phyloP scores from a whole-genome alignment of 441 rosid species.

The Erodium moschatum region DNA sequence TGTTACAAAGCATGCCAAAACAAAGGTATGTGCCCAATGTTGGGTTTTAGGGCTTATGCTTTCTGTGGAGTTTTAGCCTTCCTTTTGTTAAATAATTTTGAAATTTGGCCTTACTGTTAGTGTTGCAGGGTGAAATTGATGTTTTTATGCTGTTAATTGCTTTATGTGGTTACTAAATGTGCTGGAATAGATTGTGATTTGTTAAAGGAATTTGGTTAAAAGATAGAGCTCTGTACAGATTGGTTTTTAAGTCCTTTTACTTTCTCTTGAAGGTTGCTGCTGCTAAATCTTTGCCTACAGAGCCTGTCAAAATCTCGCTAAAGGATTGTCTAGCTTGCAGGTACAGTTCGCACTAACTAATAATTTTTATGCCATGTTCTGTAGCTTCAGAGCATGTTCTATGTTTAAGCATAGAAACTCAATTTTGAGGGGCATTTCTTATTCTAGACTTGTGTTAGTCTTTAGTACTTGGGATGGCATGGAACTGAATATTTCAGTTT shows the following conservation, averaged over 20 bases:
- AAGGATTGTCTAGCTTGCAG: conserved; percentile 98
- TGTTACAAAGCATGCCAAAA: conserved; percentile 34
- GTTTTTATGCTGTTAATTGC: too few relatives aligned
- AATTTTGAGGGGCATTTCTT: not conserved
- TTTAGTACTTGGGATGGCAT: not conserved
- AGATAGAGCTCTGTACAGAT: not conserved
- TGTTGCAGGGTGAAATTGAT: too few relatives aligned
- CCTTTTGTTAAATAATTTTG: not conserved
- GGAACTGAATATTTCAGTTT: not conserved
- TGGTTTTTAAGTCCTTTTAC: not conserved
- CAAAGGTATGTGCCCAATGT: conserved; percentile 34
- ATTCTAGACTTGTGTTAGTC: not conserved
- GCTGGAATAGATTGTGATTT: not conserved
- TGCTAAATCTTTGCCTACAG: conserved; percentile 31
- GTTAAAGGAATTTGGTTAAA: not conserved
- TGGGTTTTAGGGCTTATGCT: not conserved
- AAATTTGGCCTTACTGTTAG: not conserved
- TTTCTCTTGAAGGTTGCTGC: conserved; percentile 38
- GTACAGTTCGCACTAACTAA: conserved; percentile 25
- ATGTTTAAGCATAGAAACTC: not conserved
- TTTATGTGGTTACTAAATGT: not conserved
- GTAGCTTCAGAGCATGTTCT: not conserved
- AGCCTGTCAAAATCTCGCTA: conserved; percentile 84
- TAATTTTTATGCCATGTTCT: not conserved
- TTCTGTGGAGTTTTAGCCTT: not conserved